Evolutionary conservation across 164 flowering plant genomes (phyloP).

Genomic region (Liriodendron chinense): DNA sequence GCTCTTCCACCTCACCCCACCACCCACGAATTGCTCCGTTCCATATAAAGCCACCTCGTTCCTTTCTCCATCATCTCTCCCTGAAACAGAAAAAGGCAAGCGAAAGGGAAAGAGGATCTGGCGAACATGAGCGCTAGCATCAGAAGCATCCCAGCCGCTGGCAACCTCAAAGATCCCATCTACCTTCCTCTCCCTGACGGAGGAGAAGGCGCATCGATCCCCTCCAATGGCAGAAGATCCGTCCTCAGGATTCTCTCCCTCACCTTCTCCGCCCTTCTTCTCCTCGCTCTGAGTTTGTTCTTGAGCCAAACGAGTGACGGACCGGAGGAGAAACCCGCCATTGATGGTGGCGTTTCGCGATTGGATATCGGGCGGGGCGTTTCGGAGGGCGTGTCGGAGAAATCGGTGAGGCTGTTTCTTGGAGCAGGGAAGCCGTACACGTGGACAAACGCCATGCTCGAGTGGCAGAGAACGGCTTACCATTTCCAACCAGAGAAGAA

Average conservation of each 20-base stretch:
- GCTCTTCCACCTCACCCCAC: too few species aligned
- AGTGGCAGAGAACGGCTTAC: constrained; percentile 41
- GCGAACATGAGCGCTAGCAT: background rate
- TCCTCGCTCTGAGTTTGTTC: background rate
- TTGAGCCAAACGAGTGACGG: background rate
- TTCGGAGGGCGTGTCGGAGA: constrained; percentile 20
- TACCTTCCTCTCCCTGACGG: background rate
- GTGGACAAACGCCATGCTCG: constrained; percentile 19
- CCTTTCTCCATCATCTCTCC: too few species aligned
- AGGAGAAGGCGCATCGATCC: background rate
- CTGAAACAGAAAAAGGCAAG: background rate
- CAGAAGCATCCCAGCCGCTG: background rate
- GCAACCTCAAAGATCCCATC: too few species aligned
- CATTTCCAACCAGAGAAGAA: constrained; percentile 77
- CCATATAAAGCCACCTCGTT: too few species aligned
- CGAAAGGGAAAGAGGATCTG: background rate
- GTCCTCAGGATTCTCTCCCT: background rate
- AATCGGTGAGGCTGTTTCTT: constrained; percentile 2
- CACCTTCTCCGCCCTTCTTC: background rate
- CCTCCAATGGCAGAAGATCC: background rate
- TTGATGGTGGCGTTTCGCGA: background rate
- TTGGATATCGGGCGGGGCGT: constrained; percentile 5
- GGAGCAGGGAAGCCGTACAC: background rate
- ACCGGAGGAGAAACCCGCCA: background rate
- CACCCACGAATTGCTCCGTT: too few species aligned